Percentiles rank a stretch among this genome's conserved stretches.
Conservation (phyloP, 257 asterid genomes). For the Solanum neorickii region DNA sequence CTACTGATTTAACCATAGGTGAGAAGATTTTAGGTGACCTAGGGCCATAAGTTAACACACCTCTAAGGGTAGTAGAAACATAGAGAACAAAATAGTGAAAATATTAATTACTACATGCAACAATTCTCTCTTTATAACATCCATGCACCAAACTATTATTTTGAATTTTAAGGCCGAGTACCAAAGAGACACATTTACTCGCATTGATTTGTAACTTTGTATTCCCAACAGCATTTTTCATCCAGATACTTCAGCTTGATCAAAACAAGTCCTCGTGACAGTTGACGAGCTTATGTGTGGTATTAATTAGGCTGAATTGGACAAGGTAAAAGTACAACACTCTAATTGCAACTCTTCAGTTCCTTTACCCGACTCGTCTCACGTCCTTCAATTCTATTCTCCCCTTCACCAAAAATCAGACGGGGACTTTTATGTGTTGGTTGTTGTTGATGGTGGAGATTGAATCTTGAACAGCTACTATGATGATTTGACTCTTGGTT, state of each 20-base stretch:
- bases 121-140: background rate
- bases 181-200: background rate
- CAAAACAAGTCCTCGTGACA: background rate
- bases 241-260: background rate
- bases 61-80: background rate
- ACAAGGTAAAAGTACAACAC: background rate
- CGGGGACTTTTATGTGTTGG: background rate
- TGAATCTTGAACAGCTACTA: slow-evolving; percentile 25
- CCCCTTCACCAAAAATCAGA: background rate
- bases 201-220: background rate
- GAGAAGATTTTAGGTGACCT: background rate
- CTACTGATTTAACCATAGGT: background rate
- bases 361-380: background rate
- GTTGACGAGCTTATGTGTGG: background rate
- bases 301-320: background rate
- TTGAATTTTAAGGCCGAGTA: background rate
- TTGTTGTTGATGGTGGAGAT: slow-evolving; percentile 19
- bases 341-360: background rate
- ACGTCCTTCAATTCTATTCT: background rate
- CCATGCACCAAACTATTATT: background rate
- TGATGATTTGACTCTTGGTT: slow-evolving; percentile 23
- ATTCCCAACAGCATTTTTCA: background rate
- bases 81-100: background rate
- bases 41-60: background rate
- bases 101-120: background rate